Evolutionary conservation across 2,329 filamentous ascomycete species (phyloP), one percentile per base, ranked within the genome.

Genomic region (Hymenoscyphus fructigenus): DNA sequence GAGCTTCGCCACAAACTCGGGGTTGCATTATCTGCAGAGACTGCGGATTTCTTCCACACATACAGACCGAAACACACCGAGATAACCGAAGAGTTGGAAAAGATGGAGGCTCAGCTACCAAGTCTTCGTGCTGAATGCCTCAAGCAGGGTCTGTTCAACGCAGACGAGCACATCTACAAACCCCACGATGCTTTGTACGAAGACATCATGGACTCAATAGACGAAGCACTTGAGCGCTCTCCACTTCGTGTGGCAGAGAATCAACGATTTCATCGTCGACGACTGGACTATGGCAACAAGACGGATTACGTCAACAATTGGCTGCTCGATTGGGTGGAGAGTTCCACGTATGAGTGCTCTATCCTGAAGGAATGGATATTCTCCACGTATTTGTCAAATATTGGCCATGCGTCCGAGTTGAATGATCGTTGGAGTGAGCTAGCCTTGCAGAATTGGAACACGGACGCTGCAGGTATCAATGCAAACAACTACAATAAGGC

Each of bases 261-360:
- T 20, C 29, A 57, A 9, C 58, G 62, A 7, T 34, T 47, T 20
- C 9, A 60, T n/a, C 47, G 50, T 2, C 38, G 63, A 17, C 34
- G 59, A 3, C 14, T 36, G 14, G 44, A 68, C 12, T 69, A 62
- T 36, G 62, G 53, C 9, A 64, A 69, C 61, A 72, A 70, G 59
- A 61, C 55, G 53, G 63, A 68, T 6, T 71, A 66, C 64, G 64
- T 71, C 9, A 72, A 72, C 29, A 66, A 57, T 29, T 72, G 70
- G 70, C 23, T 72, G 1, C 32, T 71, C n/a, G 20, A 69, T 26
- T 68, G 61, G 66, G 59, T 71, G 15, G 65, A 70, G 53, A 68
- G 70, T 28, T 71, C 69, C 6, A 23, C 66, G 14, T 57, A 71
- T 41, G 68, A 71, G 17, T 61, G 56, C 17, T 58, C 65, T 28